Conservation (phyloP, 257 asterid species). For the Eucommia ulmoides region DNA sequence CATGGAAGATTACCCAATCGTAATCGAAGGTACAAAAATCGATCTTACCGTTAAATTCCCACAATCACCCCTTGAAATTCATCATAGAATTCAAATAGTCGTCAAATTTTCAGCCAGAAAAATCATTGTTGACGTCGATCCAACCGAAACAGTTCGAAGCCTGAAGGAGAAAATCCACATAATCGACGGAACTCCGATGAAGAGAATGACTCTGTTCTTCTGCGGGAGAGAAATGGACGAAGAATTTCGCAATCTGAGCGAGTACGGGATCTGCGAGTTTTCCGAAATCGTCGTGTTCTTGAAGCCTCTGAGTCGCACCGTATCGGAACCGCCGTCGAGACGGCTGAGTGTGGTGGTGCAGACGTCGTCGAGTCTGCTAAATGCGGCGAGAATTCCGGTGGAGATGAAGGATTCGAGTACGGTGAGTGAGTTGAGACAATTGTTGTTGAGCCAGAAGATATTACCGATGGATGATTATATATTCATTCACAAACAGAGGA, state of each 20-base stretch:
- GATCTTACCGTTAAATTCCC: slow-evolving; percentile 14
- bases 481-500: slow-evolving; percentile 67
- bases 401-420: slow-evolving; percentile 45
- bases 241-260: slow-evolving; percentile 29
- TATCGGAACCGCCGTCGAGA: slow-evolving; percentile 29
- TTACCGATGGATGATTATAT: slow-evolving; percentile 68
- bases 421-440: slow-evolving; percentile 28
- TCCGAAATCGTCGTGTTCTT: slow-evolving; percentile 39
- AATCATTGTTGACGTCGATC: slow-evolving; percentile 28
- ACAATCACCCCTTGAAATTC: slow-evolving; percentile 1
- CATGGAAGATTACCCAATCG: slow-evolving; percentile 44
- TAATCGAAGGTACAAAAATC: slow-evolving; percentile 37
- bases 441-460: slow-evolving; percentile 28
- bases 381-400: slow-evolving; percentile 39
- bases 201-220: slow-evolving; percentile 38
- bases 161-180: slow-evolving; percentile 74
- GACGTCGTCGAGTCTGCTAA: slow-evolving; percentile 48
- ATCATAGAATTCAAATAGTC: slow-evolving; percentile 16
- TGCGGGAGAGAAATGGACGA: slow-evolving; percentile 44
- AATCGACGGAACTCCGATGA: slow-evolving; percentile 48
- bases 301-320: slow-evolving; percentile 19
- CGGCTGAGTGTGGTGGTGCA: slow-evolving; percentile 38
- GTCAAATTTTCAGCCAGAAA: slow-evolving; percentile 36
- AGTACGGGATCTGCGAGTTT: slow-evolving; percentile 29
- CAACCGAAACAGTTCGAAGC: slow-evolving; percentile 48